Conservation (phyloP, 1,139 yeast species). For the Scheffersomyces parashehatae region DNA sequence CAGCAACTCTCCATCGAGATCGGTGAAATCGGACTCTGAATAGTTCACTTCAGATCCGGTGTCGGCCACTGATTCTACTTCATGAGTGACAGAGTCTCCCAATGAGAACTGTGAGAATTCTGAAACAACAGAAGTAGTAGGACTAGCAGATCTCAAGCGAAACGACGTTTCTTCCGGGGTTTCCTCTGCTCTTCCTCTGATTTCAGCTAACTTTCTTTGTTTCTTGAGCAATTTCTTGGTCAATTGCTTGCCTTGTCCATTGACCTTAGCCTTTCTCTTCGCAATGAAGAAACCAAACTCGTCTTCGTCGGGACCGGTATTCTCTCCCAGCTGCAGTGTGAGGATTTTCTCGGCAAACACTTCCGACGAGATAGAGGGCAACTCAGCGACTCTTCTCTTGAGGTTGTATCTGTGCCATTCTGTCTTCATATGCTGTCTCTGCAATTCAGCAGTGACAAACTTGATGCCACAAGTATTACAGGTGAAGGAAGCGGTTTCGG, state of each 20-base stretch:
- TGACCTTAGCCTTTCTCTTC: slow-evolving; percentile 26
- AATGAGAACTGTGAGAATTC: slow-evolving; percentile 65
- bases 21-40: slow-evolving; percentile 45
- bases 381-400: slow-evolving; percentile 84
- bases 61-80: slow-evolving; percentile 40
- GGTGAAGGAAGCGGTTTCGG: slow-evolving; percentile 51
- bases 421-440: slow-evolving; percentile 90
- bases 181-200: slow-evolving; percentile 9
- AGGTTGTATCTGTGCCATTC: slow-evolving; percentile 95
- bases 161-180: slow-evolving; percentile 14
- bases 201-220: slow-evolving; percentile 11
- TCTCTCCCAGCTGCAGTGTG: slow-evolving; percentile 27
- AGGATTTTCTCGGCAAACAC: slow-evolving; percentile 76
- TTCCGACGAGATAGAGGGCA: slow-evolving; percentile 79
- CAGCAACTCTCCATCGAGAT: slow-evolving; percentile 23
- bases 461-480: slow-evolving; percentile 87
- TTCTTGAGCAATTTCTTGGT: slow-evolving; percentile 22
- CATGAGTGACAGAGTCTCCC: slow-evolving; percentile 52
- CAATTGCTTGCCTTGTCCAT: slow-evolving; percentile 18
- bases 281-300: slow-evolving; percentile 62
- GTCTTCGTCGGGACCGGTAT: slow-evolving; percentile 51
- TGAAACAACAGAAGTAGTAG: slow-evolving; percentile 55
- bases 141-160: slow-evolving; percentile 42
- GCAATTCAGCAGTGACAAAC: slow-evolving; percentile 76
- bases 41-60: slow-evolving; percentile 52